phyloP scores from a whole-genome alignment of 2,329 filamentous ascomycete species.

The Cadophora sp. region DNA sequence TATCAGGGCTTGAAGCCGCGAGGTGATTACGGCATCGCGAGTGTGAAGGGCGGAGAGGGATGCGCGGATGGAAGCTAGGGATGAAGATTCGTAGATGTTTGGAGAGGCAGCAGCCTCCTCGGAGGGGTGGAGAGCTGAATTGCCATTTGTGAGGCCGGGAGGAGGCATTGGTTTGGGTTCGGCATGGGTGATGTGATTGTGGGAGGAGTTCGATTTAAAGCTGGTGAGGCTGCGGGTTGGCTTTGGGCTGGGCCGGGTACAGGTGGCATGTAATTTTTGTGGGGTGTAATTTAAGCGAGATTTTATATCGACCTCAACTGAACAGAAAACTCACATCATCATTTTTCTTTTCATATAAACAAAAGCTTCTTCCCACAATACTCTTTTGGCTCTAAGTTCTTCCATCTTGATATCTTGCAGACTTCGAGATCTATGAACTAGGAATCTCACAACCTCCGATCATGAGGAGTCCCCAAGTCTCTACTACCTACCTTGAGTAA shows the following conservation, averaged over 20 bases:
- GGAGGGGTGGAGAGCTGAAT: constrained; percentile 27
- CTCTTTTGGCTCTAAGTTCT: too few species aligned
- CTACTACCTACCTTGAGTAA: too few species aligned
- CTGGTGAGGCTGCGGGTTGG: background rate
- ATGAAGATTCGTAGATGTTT: constrained; percentile 71
- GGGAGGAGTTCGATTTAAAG: constrained; percentile 9
- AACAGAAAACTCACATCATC: background rate
- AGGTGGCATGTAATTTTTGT: constrained; percentile 22
- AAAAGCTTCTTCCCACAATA: background rate
- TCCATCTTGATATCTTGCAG: too few species aligned
- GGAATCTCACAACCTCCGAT: too few species aligned
- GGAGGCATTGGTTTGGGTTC: constrained; percentile 46
- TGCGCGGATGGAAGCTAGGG: constrained; percentile 79
- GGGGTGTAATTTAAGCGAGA: constrained; percentile 7
- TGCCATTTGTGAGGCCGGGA: constrained; percentile 45
- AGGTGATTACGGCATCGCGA: constrained; percentile 77
- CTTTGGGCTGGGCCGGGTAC: background rate
- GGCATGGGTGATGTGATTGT: constrained; percentile 40
- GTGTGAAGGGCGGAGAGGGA: constrained; percentile 77
- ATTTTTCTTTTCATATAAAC: background rate
- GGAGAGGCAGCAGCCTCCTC: constrained; percentile 29
- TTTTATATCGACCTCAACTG: constrained; percentile 1
- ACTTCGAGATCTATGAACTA: too few species aligned
- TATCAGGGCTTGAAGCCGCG: constrained; percentile 77
- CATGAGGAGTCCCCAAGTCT: too few species aligned